Evolutionary conservation across 2,329 filamentous ascomycete genomes (phyloP).

Genomic region (Clonostachys chloroleuca): DNA sequence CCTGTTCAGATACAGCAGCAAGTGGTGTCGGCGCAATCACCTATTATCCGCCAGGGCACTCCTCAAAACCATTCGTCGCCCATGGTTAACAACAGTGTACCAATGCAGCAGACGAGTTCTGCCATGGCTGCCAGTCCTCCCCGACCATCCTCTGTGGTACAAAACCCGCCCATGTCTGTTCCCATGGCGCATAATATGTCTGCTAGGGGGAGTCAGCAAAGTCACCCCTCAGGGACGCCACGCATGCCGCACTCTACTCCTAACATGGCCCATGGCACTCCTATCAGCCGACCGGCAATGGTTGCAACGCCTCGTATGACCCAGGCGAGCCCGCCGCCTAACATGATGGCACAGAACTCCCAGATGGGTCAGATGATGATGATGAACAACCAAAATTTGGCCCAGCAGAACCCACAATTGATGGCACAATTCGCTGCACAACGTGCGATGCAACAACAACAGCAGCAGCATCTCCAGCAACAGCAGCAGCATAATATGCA

Average conservation of each 20-base stretch:
- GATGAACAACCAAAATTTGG: conserved; percentile 46
- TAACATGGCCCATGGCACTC: conserved; percentile 55
- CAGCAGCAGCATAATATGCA: conserved; percentile 25
- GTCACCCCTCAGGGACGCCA: conserved; percentile 59
- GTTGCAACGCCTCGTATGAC: conserved; percentile 56
- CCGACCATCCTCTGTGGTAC: conserved; percentile 61
- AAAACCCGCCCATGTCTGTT: conserved; percentile 52
- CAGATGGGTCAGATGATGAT: conserved; percentile 49
- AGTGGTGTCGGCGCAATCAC: conserved; percentile 59
- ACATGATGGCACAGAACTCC: conserved; percentile 52
- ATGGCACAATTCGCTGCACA: conserved; percentile 16
- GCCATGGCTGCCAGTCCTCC: conserved; percentile 66
- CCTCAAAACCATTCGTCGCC: conserved; percentile 63
- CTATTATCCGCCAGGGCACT: conserved; percentile 57
- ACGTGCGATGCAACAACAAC: conserved; percentile 30
- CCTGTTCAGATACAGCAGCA: conserved; percentile 52
- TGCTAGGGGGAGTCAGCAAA: conserved; percentile 61
- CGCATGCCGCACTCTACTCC: conserved; percentile 58
- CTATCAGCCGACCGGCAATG: conserved; percentile 47
- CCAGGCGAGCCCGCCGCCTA: conserved; percentile 57
- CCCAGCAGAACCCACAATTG: conserved; percentile 34
- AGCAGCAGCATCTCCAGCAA: conserved; percentile 31
- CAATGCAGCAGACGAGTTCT: conserved; percentile 63
- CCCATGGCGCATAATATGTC: conserved; percentile 61
- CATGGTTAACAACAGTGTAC: conserved; percentile 48